These are phyloP conservation scores for Euphorbia schlechtendalii DNA, from an alignment of 441 rosid genomes.

Conservation along the genomic window DNA sequence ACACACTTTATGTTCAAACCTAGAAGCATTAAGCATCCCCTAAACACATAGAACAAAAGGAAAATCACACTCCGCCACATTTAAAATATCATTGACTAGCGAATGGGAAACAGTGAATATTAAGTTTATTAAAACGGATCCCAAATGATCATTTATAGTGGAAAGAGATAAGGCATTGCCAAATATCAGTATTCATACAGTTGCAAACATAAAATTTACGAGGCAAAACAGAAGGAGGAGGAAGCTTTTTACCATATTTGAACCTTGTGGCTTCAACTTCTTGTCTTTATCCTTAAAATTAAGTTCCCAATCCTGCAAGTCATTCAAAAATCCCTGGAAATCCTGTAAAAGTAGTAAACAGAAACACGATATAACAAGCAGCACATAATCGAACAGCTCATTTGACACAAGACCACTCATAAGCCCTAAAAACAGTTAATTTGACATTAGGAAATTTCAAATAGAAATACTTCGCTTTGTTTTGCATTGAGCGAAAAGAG, in stretches of 20 bases:
- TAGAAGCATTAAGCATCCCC: background rate
- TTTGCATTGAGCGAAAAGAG: background rate
- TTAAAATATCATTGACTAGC: background rate
- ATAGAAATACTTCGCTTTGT: too few relatives aligned
- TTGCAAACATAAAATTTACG: background rate
- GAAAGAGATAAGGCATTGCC: background rate
- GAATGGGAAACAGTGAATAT: background rate
- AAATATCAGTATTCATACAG: too few relatives aligned
- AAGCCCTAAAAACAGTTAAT: background rate
- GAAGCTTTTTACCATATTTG: conserved; percentile 26
- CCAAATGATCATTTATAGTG: background rate
- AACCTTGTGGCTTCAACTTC: conserved; percentile 43
- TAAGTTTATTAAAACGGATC: too few relatives aligned
- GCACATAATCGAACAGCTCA: background rate
- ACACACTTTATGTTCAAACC: background rate
- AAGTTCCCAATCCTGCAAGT: conserved; percentile 96
- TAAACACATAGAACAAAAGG: background rate
- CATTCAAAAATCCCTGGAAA: conserved; percentile 85
- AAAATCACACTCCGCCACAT: background rate
- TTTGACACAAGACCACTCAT: background rate
- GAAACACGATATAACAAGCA: conserved; percentile 8
- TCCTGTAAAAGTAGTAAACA: conserved; percentile 38
- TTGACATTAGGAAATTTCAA: background rate
- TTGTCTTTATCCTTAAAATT: conserved; percentile 54
- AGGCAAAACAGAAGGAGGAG: conserved; percentile 15